Conservation (phyloP, 148 eudicot species). For the Rhododendron mucronatum region DNA sequence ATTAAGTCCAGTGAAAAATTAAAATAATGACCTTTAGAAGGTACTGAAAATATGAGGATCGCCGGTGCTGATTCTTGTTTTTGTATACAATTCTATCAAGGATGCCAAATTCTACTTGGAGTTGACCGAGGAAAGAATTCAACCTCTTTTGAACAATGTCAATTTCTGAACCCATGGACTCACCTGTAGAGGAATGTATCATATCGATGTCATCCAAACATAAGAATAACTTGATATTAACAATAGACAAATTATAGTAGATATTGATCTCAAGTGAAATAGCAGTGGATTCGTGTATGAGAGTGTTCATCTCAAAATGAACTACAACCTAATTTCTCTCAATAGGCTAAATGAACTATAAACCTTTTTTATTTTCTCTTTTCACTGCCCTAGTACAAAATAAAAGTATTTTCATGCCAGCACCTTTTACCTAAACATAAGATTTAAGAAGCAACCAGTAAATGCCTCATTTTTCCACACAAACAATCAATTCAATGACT, state of each 20-base stretch:
- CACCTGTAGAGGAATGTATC: conserved; percentile 1
- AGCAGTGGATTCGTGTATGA: neutral
- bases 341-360: neutral
- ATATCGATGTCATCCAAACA: neutral
- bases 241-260: neutral
- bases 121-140: conserved; percentile 56
- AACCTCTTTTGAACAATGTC: conserved; percentile 57
- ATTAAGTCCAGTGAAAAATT: neutral
- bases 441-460: neutral
- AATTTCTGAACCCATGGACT: conserved; percentile 37
- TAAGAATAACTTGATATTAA: neutral
- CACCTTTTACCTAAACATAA: neutral
- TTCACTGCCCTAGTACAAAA: neutral
- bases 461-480: neutral
- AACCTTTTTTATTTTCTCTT: neutral
- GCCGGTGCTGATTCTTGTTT: conserved; percentile 92
- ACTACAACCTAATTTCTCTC: neutral
- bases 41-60: conserved; percentile 74
- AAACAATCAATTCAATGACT: neutral
- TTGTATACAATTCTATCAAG: conserved; percentile 78
- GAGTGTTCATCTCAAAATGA: no score
- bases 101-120: conserved; percentile 64
- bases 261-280: neutral
- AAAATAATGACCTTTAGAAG: conserved; percentile 58
- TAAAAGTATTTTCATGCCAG: neutral